Conservation (phyloP, 441 rosid species). For the Adansonia gregorii region DNA sequence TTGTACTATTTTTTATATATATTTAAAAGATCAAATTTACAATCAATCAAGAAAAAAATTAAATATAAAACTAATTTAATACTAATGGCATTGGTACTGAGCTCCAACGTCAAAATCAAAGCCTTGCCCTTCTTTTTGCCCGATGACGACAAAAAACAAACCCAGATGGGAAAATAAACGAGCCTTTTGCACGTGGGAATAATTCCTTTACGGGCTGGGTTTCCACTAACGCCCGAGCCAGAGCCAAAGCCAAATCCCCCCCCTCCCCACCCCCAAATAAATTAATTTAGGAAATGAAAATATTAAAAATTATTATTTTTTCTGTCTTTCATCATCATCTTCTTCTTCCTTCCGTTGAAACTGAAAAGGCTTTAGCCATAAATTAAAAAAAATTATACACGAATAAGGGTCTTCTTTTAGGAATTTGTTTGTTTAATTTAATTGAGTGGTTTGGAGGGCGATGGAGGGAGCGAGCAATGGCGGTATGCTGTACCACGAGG, state of each 20-base stretch:
- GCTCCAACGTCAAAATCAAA: neutral
- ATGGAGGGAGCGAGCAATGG: slow-evolving; percentile 90
- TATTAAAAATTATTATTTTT: neutral
- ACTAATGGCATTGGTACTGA: too few species aligned
- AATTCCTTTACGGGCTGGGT: neutral
- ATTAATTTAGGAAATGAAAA: neutral
- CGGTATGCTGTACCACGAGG: slow-evolving; percentile 97
- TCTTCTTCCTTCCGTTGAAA: neutral
- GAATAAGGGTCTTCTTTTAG: neutral
- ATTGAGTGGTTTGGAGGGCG: neutral
- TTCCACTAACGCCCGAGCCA: neutral
- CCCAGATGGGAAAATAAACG: neutral
- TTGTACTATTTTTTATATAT: too few species aligned
- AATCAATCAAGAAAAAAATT: too few species aligned
- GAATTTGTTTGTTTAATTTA: neutral
- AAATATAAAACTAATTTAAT: too few species aligned
- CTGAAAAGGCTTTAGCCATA: neutral
- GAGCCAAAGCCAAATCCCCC: neutral
- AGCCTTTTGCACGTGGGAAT: slow-evolving; percentile 5
- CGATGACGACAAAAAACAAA: neutral
- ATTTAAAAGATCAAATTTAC: too few species aligned
- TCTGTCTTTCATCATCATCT: neutral
- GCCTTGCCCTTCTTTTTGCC: neutral
- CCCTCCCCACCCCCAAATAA: neutral
- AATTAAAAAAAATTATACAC: neutral